A percentile compares a stretch with the other conserved stretches of the same genome.
These are phyloP conservation scores for Penicillium subrubescens DNA, from an alignment of 495 filamentous ascomycete species.

Conservation along the genomic window DNA sequence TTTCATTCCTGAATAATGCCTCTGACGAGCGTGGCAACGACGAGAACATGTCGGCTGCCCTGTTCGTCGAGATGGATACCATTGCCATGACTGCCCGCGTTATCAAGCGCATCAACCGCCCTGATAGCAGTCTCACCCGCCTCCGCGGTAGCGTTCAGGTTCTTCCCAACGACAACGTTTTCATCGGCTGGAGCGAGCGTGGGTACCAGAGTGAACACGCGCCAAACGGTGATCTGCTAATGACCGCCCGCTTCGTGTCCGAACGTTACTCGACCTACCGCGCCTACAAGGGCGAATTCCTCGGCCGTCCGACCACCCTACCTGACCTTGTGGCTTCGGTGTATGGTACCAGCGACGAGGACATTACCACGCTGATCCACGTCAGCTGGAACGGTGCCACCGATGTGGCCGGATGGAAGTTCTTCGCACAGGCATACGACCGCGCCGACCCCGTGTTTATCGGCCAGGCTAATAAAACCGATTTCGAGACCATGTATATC, in stretches of 20 bases:
- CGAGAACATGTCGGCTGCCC: conserved; percentile 50
- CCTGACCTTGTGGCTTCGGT: conserved; percentile 41
- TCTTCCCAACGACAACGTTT: conserved; percentile 56
- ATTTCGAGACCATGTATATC: conserved; percentile 50
- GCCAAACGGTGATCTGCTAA: conserved; percentile 53
- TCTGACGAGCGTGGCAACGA: conserved; percentile 44
- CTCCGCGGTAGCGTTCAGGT: conserved; percentile 63
- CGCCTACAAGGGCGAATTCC: conserved; percentile 43
- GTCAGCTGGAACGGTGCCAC: conserved; percentile 56
- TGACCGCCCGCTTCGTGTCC: conserved; percentile 43
- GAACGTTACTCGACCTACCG: conserved; percentile 45
- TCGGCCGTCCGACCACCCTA: conserved; percentile 35
- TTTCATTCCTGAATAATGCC: conserved; percentile 60
- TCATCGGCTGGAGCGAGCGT: conserved; percentile 61
- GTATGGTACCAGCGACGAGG: conserved; percentile 37
- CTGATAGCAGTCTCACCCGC: conserved; percentile 52
- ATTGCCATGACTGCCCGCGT: conserved; percentile 48
- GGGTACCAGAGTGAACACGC: conserved; percentile 60
- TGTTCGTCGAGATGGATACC: conserved; percentile 55
- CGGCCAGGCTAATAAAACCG: conserved; percentile 39
- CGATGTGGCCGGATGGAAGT: conserved; percentile 43
- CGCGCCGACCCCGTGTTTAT: conserved; percentile 30
- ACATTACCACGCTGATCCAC: conserved; percentile 42
- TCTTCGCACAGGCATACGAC: conserved; percentile 38
- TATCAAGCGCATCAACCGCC: conserved; percentile 44